Evolutionary conservation across 495 filamentous ascomycete species (phyloP).

Genomic region (Pseudevernia furfuracea): DNA sequence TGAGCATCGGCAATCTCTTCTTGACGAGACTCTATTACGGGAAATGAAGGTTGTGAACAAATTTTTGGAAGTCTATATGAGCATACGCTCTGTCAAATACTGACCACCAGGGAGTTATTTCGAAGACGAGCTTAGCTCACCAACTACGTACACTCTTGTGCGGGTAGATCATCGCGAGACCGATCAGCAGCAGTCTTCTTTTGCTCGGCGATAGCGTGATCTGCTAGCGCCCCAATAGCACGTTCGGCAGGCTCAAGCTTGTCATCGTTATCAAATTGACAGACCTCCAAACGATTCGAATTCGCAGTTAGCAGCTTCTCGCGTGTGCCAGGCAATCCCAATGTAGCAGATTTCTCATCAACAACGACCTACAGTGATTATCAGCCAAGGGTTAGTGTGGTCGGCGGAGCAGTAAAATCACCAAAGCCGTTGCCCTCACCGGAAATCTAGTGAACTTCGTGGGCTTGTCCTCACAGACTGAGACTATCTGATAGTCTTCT

Average conservation of each 20-base stretch:
- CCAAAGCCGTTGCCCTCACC: neutral
- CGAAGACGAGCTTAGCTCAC: neutral
- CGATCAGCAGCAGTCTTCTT: neutral
- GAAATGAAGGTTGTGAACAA: constrained; percentile 11
- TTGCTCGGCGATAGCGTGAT: neutral
- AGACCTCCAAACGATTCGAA: neutral
- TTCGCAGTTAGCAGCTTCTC: neutral
- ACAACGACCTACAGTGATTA: neutral
- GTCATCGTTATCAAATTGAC: neutral
- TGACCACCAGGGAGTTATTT: neutral
- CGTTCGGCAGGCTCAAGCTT: neutral
- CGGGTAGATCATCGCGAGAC: neutral
- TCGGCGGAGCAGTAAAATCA: neutral
- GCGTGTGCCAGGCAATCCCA: neutral
- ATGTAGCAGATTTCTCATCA: neutral
- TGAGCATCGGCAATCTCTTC: constrained; percentile 17
- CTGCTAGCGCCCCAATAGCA: neutral
- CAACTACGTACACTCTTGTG: neutral
- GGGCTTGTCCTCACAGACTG: neutral
- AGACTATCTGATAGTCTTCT: neutral
- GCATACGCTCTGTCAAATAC: neutral
- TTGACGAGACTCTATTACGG: constrained; percentile 9
- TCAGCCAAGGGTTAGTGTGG: neutral
- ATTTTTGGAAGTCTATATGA: neutral
- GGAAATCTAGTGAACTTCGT: neutral